Percentiles rank a stretch among this genome's conserved stretches.
These are phyloP conservation scores for Colletotrichum aenigma DNA, from an alignment of 2,329 filamentous ascomycete species.

Conservation along the genomic window DNA sequence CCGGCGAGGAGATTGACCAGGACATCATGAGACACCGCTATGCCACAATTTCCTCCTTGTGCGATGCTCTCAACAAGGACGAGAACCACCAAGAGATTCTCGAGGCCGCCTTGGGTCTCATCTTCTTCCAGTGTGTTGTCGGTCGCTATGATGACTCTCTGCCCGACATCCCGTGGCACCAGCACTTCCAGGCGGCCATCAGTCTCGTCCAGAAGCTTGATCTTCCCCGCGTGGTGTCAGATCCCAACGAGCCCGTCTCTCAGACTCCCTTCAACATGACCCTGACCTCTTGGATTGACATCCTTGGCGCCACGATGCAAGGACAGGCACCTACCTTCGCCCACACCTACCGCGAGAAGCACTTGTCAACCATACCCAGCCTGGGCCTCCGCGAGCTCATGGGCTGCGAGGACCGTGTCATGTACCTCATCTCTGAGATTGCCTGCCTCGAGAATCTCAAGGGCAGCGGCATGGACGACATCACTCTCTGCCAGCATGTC, in stretches of 20 bases:
- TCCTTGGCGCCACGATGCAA: slow-evolving; percentile 91
- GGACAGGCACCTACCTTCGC: slow-evolving; percentile 87
- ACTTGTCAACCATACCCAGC: slow-evolving; percentile 70
- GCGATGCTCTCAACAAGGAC: slow-evolving; percentile 79
- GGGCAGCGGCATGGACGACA: slow-evolving; percentile 80
- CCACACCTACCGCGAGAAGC: slow-evolving; percentile 94
- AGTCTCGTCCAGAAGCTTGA: slow-evolving; percentile 86
- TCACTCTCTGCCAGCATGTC: slow-evolving; percentile 87
- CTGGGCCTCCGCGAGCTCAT: slow-evolving; percentile 88
- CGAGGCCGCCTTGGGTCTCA: slow-evolving; percentile 91
- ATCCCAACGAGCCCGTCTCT: slow-evolving; percentile 60
- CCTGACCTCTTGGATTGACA: slow-evolving; percentile 93
- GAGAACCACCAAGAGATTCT: slow-evolving; percentile 86
- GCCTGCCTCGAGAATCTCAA: slow-evolving; percentile 93
- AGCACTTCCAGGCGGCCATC: slow-evolving; percentile 92
- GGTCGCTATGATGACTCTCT: slow-evolving; percentile 84
- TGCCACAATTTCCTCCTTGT: slow-evolving; percentile 84
- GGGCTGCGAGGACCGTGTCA: slow-evolving; percentile 96
- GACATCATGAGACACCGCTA: slow-evolving; percentile 94
- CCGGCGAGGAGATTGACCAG: slow-evolving; percentile 77
- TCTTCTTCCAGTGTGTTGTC: slow-evolving; percentile 94
- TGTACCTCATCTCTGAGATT: slow-evolving; percentile 98
- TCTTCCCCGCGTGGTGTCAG: slow-evolving; percentile 70
- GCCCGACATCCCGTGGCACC: slow-evolving; percentile 93
- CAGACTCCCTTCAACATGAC: slow-evolving; percentile 95